Evolutionary conservation across 1,139 yeast species (phyloP), one percentile per base, ranked within the genome.

Genomic region (Geotrichum cucujoidarum): DNA sequence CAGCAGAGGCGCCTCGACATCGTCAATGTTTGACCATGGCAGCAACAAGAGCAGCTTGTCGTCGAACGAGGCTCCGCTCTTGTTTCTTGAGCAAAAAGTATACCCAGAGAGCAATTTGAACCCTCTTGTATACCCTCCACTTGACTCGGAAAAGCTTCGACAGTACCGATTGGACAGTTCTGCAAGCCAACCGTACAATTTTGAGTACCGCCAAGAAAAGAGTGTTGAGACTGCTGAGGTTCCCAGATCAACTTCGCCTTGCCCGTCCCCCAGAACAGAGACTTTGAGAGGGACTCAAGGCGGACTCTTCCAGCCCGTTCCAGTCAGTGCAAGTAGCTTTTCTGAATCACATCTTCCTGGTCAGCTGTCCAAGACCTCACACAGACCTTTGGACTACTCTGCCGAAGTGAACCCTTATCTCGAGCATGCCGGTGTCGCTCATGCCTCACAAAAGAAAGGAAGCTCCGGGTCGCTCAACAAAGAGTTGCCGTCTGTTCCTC

Each of bases 21-120:
- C 45, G 8, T 45, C 49, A 8, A 40, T 35, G 4, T 35, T 34
- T 40, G 49, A 17, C 14, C 49, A 45, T 22, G 35, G 40, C 18
- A 45, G 49, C 17, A 31, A 27, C 4, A 40, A 32, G 14, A 38
- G 43, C 27, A 45, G 49, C 20, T 21, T 45, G 16, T 40, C 45
- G 2, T 45, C 49, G 5, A 34, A 25, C 11, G 45, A 45, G 17
- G 39, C 16, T 3, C 21, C 49, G 22, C 7, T 11, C n/a, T 20
- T 33, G 25, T 13, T n/a, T 30, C 4, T 4, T 24, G 18, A 37
- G 13, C 5, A 20, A 29, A 21, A 21, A 21, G n/a, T 7, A 2
- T 21, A 8, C 16, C 8, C 16, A 16, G 14, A 45, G 40, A 18
- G 24, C 48, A 13, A 33, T 30, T n/a, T n/a, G n/a, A n/a, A n/a